A percentile compares a stretch with the other conserved stretches of the same genome.
Conservation (phyloP, 164 flowering plant species). For the Aristolochia fimbriata region DNA sequence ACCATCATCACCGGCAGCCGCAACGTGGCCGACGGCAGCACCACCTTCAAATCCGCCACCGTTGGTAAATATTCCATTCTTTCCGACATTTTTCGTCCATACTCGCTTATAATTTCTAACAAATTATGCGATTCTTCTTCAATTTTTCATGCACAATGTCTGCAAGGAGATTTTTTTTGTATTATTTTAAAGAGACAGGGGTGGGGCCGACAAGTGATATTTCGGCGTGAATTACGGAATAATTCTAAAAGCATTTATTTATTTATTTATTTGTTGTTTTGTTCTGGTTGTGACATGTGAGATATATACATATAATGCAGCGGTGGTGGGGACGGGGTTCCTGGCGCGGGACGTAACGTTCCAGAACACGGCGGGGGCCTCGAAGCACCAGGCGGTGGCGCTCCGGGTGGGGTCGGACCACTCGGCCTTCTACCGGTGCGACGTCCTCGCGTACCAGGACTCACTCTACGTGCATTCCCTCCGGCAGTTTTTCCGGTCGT, state of each 20-base stretch:
- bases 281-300: no score
- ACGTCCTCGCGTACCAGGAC: constrained; percentile 75
- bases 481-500: constrained; percentile 58
- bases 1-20: constrained; percentile 34
- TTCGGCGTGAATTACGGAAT: no score
- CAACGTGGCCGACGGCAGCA: constrained; percentile 34
- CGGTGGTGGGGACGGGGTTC: constrained; percentile 53
- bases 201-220: no score
- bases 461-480: constrained; percentile 74
- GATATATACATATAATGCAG: constrained; percentile 29
- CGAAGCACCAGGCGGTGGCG: constrained; percentile 89
- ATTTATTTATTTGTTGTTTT: no score
- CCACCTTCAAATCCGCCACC: constrained; percentile 50
- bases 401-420: constrained; percentile 67
- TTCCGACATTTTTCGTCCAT: no score
- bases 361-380: constrained; percentile 74
- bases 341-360: constrained; percentile 67
- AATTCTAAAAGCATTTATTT: no score
- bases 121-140: no score
- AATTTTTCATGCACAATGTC: not conserved
- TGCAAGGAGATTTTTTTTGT: not conserved
- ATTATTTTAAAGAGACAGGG: no score
- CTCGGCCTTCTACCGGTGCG: constrained; percentile 71
- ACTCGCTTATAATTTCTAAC: no score
- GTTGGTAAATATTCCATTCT: constrained; percentile 23